phyloP scores from a whole-genome alignment of 768 basidiomycete genomes.

The Tephrocybe rancida region DNA sequence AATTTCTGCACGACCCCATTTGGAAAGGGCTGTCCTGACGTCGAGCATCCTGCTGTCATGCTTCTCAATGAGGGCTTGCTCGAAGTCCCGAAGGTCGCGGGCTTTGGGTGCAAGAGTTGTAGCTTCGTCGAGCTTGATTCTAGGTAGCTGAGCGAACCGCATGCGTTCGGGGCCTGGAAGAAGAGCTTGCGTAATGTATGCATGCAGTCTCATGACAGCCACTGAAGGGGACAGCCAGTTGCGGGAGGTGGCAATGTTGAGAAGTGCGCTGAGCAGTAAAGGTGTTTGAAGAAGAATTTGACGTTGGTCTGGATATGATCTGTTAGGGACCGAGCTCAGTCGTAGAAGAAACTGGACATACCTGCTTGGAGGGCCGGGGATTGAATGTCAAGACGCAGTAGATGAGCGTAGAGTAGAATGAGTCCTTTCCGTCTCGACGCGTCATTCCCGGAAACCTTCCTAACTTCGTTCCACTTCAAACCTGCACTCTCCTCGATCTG shows the following conservation, averaged over 20 bases:
- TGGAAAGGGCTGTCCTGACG: slow-evolving; percentile 64
- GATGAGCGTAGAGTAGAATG: slow-evolving; percentile 81
- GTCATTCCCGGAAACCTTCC: slow-evolving; percentile 39
- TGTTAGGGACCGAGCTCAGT: neutral
- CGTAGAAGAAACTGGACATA: slow-evolving; percentile 34
- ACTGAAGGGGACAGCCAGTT: slow-evolving; percentile 88
- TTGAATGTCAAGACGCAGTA: slow-evolving; percentile 67
- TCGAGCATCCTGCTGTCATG: slow-evolving; percentile 50
- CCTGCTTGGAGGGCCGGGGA: slow-evolving; percentile 62
- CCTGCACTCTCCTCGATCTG: slow-evolving; percentile 51
- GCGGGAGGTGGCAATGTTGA: slow-evolving; percentile 81
- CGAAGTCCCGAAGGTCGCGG: slow-evolving; percentile 45
- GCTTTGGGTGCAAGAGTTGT: slow-evolving; percentile 36
- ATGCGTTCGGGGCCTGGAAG: slow-evolving; percentile 53
- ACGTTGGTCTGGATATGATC: slow-evolving; percentile 60
- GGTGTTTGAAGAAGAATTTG: slow-evolving; percentile 73
- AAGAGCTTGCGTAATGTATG: slow-evolving; percentile 83
- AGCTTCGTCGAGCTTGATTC: slow-evolving; percentile 58
- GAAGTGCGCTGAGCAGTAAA: slow-evolving; percentile 72
- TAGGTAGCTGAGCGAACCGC: slow-evolving; percentile 77
- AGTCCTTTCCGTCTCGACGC: slow-evolving; percentile 56
- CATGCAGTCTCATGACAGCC: slow-evolving; percentile 78
- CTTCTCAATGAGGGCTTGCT: slow-evolving; percentile 52
- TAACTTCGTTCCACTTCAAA: slow-evolving; percentile 56
- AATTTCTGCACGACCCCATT: slow-evolving; percentile 78